These are phyloP conservation scores for Hypoxylon sp. DNA, from an alignment of 2,329 filamentous ascomycete genomes.

Conservation along the genomic window DNA sequence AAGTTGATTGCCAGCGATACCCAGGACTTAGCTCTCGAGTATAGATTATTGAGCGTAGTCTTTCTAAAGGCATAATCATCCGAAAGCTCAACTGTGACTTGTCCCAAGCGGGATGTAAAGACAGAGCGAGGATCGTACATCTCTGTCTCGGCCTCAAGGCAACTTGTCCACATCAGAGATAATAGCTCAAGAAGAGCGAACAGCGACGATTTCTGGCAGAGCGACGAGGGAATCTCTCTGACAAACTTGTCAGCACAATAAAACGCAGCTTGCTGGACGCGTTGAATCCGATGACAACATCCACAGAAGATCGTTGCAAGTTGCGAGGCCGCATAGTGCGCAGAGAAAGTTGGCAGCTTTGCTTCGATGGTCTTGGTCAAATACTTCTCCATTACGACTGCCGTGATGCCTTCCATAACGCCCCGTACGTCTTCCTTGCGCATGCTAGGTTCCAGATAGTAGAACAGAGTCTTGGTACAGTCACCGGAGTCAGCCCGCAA, in stretches of 20 bases:
- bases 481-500: conserved; percentile 88
- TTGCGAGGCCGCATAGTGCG: conserved; percentile 90
- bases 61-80: conserved; percentile 90
- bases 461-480: conserved; percentile 89
- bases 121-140: conserved; percentile 89
- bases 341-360: conserved; percentile 83
- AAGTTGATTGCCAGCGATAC: conserved; percentile 84
- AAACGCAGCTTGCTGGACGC: conserved; percentile 90
- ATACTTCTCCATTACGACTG: conserved; percentile 84
- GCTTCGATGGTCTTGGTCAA: conserved; percentile 81
- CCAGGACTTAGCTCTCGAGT: conserved; percentile 84
- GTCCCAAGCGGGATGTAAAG: conserved; percentile 82
- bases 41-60: conserved; percentile 82
- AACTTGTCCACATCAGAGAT: conserved; percentile 95
- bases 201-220: conserved; percentile 90
- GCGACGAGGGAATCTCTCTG: conserved; percentile 84
- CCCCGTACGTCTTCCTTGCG: conserved; percentile 73
- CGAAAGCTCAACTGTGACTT: conserved; percentile 89
- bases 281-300: conserved; percentile 93
- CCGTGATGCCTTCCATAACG: conserved; percentile 74
- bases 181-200: conserved; percentile 94
- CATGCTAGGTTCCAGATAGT: conserved; percentile 95
- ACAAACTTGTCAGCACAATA: conserved; percentile 89
- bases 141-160: conserved; percentile 93
- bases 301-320: conserved; percentile 86